Evolutionary conservation across 164 flowering plant genomes (phyloP).

Genomic region (Tetracentron sinense): DNA sequence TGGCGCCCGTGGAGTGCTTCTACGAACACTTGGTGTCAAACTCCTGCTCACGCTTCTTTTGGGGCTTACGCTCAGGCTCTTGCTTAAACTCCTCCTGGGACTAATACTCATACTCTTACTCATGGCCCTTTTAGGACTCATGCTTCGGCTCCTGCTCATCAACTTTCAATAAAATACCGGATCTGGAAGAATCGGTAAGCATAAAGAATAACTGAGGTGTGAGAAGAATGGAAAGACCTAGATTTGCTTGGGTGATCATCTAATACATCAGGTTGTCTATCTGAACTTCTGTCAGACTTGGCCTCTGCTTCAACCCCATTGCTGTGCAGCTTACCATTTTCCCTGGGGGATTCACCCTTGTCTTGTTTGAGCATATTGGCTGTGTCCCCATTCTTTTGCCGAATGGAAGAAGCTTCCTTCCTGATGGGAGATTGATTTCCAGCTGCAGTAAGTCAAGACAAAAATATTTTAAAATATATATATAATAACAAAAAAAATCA

Average conservation of each 20-base stretch:
- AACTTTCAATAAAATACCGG: conserved; percentile 42
- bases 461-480: neutral
- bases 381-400: conserved; percentile 33
- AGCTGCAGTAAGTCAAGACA: conserved; percentile 20
- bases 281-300: conserved; percentile 45
- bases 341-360: conserved; percentile 39
- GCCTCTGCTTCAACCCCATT: conserved; percentile 53
- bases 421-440: conserved; percentile 31
- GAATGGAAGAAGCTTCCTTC: conserved; percentile 31
- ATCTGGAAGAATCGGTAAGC: conserved; percentile 41
- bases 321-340: conserved; percentile 64
- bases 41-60: conserved; percentile 49
- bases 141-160: conserved; percentile 80
- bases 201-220: conserved; percentile 38
- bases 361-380: conserved; percentile 33
- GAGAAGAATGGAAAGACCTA: conserved; percentile 55
- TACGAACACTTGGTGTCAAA: conserved; percentile 29
- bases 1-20: conserved; percentile 33
- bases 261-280: conserved; percentile 69
- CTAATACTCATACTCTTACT: conserved; percentile 86
- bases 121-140: conserved; percentile 62
- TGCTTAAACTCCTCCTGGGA: conserved; percentile 62
- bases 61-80: conserved; percentile 50
- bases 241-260: conserved; percentile 78
- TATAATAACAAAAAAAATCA: neutral